Conservation (phyloP, 2,329 filamentous ascomycete genomes). For the Ophiostoma sp. region DNA sequence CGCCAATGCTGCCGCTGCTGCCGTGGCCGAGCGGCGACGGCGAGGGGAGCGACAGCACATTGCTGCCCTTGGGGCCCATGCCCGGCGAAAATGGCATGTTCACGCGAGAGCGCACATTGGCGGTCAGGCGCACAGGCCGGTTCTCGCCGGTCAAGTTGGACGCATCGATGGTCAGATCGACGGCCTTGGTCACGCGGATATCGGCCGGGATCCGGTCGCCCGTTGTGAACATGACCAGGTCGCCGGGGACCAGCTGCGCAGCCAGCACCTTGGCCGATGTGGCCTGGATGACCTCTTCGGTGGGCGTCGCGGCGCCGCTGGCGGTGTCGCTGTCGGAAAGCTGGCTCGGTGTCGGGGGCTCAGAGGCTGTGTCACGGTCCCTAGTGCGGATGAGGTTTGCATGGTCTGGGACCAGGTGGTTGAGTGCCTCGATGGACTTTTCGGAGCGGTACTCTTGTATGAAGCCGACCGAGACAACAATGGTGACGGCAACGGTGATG, state of each 20-base stretch:
- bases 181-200: slow-evolving; percentile 84
- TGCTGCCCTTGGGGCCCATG: slow-evolving; percentile 21
- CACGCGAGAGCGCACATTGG: slow-evolving; percentile 49
- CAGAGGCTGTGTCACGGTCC: slow-evolving; percentile 33
- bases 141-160: slow-evolving; percentile 97
- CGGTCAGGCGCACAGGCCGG: slow-evolving; percentile 76
- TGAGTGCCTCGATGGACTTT: slow-evolving; percentile 92
- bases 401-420: slow-evolving; percentile 87
- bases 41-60: slow-evolving; percentile 33
- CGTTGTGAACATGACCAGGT: slow-evolving; percentile 88
- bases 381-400: slow-evolving; percentile 77
- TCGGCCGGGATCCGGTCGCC: slow-evolving; percentile 96
- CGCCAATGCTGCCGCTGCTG: not conserved
- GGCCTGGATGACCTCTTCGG: slow-evolving; percentile 61
- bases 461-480: slow-evolving; percentile 93
- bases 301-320: slow-evolving; percentile 50
- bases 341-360: not conserved
- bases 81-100: slow-evolving; percentile 17
- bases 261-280: slow-evolving; percentile 82
- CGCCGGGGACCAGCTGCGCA: slow-evolving; percentile 80
- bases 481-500: slow-evolving; percentile 92
- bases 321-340: slow-evolving; percentile 27
- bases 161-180: slow-evolving; percentile 89
- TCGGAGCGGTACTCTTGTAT: slow-evolving; percentile 97
- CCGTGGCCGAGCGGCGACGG: slow-evolving; percentile 30